phyloP scores from a whole-genome alignment of 495 filamentous ascomycete genomes.

The Terfezia boudieri region DNA sequence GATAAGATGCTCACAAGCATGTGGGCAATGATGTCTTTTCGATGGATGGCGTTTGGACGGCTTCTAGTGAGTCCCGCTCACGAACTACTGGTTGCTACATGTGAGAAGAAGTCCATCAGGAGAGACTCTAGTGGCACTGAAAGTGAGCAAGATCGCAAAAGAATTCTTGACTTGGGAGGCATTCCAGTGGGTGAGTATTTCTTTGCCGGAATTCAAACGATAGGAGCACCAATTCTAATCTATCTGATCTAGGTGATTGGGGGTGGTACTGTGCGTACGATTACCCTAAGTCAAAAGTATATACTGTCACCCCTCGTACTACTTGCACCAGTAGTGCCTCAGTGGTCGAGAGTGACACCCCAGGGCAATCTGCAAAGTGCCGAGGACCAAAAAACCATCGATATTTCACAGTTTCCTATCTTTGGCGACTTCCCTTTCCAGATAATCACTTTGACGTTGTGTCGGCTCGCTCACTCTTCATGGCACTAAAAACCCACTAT shows the following conservation, averaged over 20 bases:
- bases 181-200: constrained; percentile 14
- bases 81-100: constrained; percentile 28
- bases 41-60: constrained; percentile 30
- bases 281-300: constrained; percentile 63
- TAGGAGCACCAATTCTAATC: background rate
- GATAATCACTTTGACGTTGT: constrained; percentile 80
- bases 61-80: constrained; percentile 54
- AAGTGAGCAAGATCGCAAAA: constrained; percentile 24
- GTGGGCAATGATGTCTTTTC: constrained; percentile 17
- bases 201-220: background rate
- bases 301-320: constrained; percentile 59
- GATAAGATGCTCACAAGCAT: constrained; percentile 18
- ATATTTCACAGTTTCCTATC: constrained; percentile 44
- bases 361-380: constrained; percentile 8
- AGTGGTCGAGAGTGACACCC: constrained; percentile 4
- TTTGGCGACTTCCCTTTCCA: constrained; percentile 68
- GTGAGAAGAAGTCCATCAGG: constrained; percentile 13
- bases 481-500: constrained; percentile 47
- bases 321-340: constrained; percentile 27
- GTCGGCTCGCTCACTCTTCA: constrained; percentile 70
- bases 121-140: constrained; percentile 7
- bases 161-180: constrained; percentile 77
- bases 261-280: constrained; percentile 77
- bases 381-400: constrained; percentile 74
- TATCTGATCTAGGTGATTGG: constrained; percentile 40